Percentiles rank a stretch among this genome's conserved stretches.
These are phyloP conservation scores for Farysia itapuensis DNA, from an alignment of 1,284 basidiomycete species.

Conservation along the genomic window DNA sequence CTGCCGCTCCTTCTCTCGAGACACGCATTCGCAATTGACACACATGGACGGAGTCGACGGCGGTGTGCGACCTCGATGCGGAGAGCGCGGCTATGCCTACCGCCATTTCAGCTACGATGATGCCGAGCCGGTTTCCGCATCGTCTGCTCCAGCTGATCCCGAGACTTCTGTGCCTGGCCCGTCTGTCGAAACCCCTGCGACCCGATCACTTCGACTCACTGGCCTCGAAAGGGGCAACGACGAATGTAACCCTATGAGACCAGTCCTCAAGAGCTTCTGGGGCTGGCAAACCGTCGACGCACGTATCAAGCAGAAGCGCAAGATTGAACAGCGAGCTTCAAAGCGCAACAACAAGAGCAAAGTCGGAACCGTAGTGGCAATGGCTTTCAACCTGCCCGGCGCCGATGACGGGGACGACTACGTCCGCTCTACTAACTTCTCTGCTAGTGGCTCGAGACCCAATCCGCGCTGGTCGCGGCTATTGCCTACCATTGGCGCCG, in stretches of 20 bases:
- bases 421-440: no score
- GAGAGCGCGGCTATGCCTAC: conserved; percentile 21
- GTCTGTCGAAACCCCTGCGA: background rate
- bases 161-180: no score
- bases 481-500: no score
- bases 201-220: background rate
- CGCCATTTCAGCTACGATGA: conserved; percentile 33
- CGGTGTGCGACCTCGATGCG: conserved; percentile 20
- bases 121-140: conserved; percentile 5
- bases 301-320: conserved; percentile 20
- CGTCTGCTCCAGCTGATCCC: background rate
- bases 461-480: no score
- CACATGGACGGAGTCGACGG: conserved; percentile 8
- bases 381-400: conserved; percentile 16
- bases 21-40: conserved; percentile 20
- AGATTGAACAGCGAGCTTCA: conserved; percentile 17
- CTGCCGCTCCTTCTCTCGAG: conserved; percentile 34
- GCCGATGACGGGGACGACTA: conserved; percentile 6
- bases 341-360: conserved; percentile 5
- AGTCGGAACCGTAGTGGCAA: conserved; percentile 17
- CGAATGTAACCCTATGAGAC: conserved; percentile 37
- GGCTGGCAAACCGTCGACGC: conserved; percentile 43
- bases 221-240: conserved; percentile 11
- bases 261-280: conserved; percentile 46
- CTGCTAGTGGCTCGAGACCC: no score